phyloP scores from a whole-genome alignment of 768 basidiomycete genomes.

The Mycena alexandri region DNA sequence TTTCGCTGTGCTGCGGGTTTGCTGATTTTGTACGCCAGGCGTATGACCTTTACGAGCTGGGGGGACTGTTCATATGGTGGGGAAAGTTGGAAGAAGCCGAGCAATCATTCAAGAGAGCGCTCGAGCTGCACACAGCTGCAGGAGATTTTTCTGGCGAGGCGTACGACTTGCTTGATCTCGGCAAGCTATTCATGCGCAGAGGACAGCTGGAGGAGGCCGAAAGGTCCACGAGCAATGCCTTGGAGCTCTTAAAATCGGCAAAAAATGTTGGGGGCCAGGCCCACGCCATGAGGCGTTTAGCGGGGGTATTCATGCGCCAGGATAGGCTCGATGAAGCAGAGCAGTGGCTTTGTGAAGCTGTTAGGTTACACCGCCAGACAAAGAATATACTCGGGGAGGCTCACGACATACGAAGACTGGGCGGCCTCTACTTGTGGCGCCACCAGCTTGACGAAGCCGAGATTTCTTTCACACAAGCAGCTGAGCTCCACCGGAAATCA shows the following conservation, averaged over 20 bases:
- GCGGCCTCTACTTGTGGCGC: constrained; percentile 33
- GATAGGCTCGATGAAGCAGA: constrained; percentile 39
- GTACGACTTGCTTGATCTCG: constrained; percentile 34
- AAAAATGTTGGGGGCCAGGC: constrained; percentile 33
- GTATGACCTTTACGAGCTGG: constrained; percentile 35
- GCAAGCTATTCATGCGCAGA: constrained; percentile 36
- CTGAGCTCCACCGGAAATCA: constrained; percentile 36
- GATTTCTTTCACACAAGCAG: constrained; percentile 34
- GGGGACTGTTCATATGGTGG: constrained; percentile 33
- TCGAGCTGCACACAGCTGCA: constrained; percentile 20
- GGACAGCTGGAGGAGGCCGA: constrained; percentile 32
- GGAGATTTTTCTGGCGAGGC: constrained; percentile 26
- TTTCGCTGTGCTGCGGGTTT: neutral
- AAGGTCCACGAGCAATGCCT: constrained; percentile 19
- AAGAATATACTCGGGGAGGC: constrained; percentile 37
- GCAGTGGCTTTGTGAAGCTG: constrained; percentile 30
- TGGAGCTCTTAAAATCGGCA: constrained; percentile 16
- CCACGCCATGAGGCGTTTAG: constrained; percentile 32
- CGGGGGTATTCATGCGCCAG: constrained; percentile 36
- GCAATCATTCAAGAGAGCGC: constrained; percentile 29
- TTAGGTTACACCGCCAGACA: constrained; percentile 34
- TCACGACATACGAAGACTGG: constrained; percentile 34
- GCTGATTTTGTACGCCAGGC: constrained; percentile 16
- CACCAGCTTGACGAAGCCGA: constrained; percentile 38
- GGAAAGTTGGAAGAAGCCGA: constrained; percentile 34